phyloP scores from a whole-genome alignment of 2,329 filamentous ascomycete genomes.

The Coniochaeta sp. region DNA sequence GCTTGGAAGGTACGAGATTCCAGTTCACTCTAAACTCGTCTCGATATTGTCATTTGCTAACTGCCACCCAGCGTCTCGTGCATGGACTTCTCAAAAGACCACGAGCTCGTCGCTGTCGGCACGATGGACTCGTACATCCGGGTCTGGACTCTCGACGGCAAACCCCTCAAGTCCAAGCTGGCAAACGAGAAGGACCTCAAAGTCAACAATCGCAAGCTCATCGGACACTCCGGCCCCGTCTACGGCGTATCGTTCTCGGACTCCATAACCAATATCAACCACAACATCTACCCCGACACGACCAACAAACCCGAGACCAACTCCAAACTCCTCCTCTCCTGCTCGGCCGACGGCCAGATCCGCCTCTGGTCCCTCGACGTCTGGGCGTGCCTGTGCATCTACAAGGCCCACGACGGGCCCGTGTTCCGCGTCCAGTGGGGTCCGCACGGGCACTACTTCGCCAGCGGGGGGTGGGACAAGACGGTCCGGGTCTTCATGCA shows the following conservation, averaged over 20 bases:
- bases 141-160: slow-evolving; percentile 86
- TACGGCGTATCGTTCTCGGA: slow-evolving; percentile 85
- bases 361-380: slow-evolving; percentile 89
- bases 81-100: slow-evolving; percentile 91
- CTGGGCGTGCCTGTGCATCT: slow-evolving; percentile 88
- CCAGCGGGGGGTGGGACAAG: slow-evolving; percentile 80
- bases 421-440: slow-evolving; percentile 86
- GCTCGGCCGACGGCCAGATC: slow-evolving; percentile 78
- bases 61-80: slow-evolving; percentile 62
- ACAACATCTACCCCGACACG: slow-evolving; percentile 42
- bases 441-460: slow-evolving; percentile 92
- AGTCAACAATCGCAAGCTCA: slow-evolving; percentile 61
- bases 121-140: slow-evolving; percentile 94
- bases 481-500: slow-evolving; percentile 88
- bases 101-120: slow-evolving; percentile 77
- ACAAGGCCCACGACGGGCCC: slow-evolving; percentile 86
- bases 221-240: slow-evolving; percentile 85
- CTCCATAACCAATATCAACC: slow-evolving; percentile 48
- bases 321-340: slow-evolving; percentile 77
- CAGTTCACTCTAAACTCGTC: slow-evolving; percentile 1
- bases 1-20: slow-evolving; percentile 66
- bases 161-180: slow-evolving; percentile 63
- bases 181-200: slow-evolving; percentile 50
- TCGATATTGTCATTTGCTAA: slow-evolving; percentile 11
- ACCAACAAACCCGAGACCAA: slow-evolving; percentile 36